Conservation (phyloP, 768 basidiomycete genomes). For the Candolleomyces aberdarensis region DNA sequence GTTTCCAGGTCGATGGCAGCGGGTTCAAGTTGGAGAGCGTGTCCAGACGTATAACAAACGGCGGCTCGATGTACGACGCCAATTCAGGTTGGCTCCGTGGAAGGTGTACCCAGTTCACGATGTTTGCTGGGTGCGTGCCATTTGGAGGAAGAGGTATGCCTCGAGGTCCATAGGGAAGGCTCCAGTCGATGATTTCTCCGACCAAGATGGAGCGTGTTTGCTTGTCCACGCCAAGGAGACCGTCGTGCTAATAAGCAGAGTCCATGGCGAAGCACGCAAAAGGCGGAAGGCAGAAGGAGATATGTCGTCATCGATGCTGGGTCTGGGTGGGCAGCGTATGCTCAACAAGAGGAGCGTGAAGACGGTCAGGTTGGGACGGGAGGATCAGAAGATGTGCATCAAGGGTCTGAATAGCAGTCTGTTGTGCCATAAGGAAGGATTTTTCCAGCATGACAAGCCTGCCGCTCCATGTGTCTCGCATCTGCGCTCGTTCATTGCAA, state of each 20-base stretch:
- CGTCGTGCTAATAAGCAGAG: slow-evolving; percentile 5
- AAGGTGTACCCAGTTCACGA: slow-evolving; percentile 21
- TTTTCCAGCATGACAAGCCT: no score
- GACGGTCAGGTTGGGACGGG: no score
- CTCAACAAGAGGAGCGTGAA: no score
- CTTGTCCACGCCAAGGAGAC: background rate
- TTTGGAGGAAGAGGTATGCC: background rate
- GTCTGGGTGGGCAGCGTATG: no score
- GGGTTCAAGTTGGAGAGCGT: slow-evolving; percentile 19
- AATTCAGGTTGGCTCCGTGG: slow-evolving; percentile 35
- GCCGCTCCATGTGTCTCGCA: no score
- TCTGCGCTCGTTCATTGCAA: no score
- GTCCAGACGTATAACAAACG: slow-evolving; percentile 47
- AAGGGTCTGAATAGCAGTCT: no score
- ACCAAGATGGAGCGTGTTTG: background rate
- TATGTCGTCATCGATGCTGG: background rate
- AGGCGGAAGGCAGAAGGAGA: background rate
- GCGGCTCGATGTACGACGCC: slow-evolving; percentile 56
- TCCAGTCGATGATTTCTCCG: background rate
- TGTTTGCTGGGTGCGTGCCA: background rate
- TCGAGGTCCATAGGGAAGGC: slow-evolving; percentile 3
- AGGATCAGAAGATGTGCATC: no score
- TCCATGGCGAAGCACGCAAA: background rate
- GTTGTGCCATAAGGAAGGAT: no score
- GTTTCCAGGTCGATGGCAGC: slow-evolving; percentile 21